Evolutionary conservation across 371 early-diverging fungal genomes (phyloP), one percentile per base, ranked within the genome.

Genomic region (Lichtheimia ornata): DNA sequence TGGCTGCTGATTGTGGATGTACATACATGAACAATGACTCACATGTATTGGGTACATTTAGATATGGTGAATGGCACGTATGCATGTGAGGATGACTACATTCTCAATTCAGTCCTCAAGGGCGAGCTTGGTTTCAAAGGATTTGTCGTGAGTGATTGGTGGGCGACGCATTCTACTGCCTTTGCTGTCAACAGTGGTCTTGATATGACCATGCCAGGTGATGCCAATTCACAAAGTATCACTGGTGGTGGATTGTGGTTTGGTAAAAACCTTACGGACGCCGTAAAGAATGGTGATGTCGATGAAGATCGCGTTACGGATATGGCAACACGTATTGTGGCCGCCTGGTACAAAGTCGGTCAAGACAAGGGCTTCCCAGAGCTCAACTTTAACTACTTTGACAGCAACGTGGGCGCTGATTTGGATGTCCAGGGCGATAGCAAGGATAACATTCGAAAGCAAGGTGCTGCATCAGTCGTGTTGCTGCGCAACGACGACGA

Each of bases 281-380:
- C 76, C 17, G 72, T 79, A 7, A 30, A 56, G 5, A 25, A 50
- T 24, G 64, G 70, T 2, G 27, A 62, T 12, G 76, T 79, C 12
- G 12, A 58, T 11, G 72, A 71, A 47, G 60, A 50, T 9, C 69
- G 74, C 27, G 70, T 59, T 17, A 56, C 44, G 0, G 88, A 88
- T 53, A 83, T 85, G 83, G 86, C 76, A 30, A 75, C 59, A 18
- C 79, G 88, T 50, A 79, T 86, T 59, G 71, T 85, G 17, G 77
- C 84, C 27, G 56, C 87, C 13, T 79, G 76, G 69, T 84, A 81
- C 61, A 78, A 78, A 64, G 58, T 78, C 15, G 56, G 71, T 43
- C 73, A 76, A 63, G 73, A 76, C 35, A 56, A 58, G 25, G 65
- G 64, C 30, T 87, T 63, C 55, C 86, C 81, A 15, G 45, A 24